Evolutionary conservation across 179 eudicot genomes (phyloP).

Genomic region (Heliamphora pulchella): DNA sequence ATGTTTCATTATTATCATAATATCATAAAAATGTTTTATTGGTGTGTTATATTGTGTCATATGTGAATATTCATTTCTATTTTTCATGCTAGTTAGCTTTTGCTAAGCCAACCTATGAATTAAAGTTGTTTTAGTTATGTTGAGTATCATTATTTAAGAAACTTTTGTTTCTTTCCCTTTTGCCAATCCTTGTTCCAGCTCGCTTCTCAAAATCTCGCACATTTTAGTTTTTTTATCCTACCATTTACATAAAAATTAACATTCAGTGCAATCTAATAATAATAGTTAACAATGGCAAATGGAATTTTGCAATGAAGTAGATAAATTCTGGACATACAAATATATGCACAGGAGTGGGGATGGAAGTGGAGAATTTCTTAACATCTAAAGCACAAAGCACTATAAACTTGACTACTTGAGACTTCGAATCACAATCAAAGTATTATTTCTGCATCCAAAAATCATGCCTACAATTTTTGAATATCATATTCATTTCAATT

Average conservation of each 20-base stretch:
- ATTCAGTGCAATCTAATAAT: neutral
- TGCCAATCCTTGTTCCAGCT: neutral
- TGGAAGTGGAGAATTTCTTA: neutral
- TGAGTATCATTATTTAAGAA: neutral
- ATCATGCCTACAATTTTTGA: too few species aligned
- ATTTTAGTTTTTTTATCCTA: neutral
- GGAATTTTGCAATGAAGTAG: neutral
- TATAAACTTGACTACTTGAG: too few species aligned
- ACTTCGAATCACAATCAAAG: too few species aligned
- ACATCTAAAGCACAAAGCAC: neutral
- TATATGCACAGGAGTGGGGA: neutral
- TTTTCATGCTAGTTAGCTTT: too few species aligned
- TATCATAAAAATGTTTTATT: too few species aligned
- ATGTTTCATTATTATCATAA: too few species aligned
- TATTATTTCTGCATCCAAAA: too few species aligned
- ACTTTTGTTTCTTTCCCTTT: neutral
- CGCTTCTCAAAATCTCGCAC: neutral
- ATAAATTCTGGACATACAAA: neutral
- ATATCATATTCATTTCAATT: too few species aligned
- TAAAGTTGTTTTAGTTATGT: neutral
- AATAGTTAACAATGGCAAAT: neutral
- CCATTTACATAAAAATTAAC: neutral
- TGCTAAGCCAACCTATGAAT: too few species aligned
- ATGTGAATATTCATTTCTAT: too few species aligned
- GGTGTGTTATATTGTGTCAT: too few species aligned